Evolutionary conservation across 768 basidiomycete species (phyloP), one percentile per base, ranked within the genome.

Genomic region (Russula olivacea): DNA sequence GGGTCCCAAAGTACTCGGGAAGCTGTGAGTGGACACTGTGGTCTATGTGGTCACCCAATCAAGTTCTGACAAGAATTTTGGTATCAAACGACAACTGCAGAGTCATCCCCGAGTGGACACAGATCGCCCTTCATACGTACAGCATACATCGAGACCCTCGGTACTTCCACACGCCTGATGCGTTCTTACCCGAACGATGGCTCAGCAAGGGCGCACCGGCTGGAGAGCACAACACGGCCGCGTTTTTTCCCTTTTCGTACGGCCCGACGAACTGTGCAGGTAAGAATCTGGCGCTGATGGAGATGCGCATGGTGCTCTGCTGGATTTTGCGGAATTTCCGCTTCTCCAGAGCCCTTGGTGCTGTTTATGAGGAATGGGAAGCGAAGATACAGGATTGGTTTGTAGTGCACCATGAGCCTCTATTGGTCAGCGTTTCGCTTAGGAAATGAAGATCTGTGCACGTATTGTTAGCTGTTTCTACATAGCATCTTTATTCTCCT

Each of bases 241-340:
- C 77, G 19, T 79, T 78, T 63, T 72, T 77, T 30, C 77, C 80
- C 0, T 79, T 79, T 66, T 79, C 78, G 5, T 61, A 70, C 12
- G 79, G 80, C 3, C 76, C 79, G 25, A 68, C 73, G 14, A 76
- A 69, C 36, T 81, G 79, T 52, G 76, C 74, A 0, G 79, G 79
- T 4, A 78, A 76, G 68, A 75, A 72, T 47, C 70, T 80, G 19
- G 80, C 79, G 21, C 67, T 71, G 66, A 71, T 72, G 68, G 77
- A 79, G 66, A 73, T 79, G 72, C 68, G 77, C 10, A 74, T 76
- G 72, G 65, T 78, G n/a, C 62, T 77, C 12, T 75, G 74, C 41
- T 48, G 73, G 40, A 52, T 80, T 55, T 64, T 81, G 58, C 73
- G 73, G 25, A 69, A 65, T 40, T 79, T 79, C 64, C 73, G 77